Conservation (phyloP, 371 early-diverging fungal species). For the Lichtheimia ramosa region DNA sequence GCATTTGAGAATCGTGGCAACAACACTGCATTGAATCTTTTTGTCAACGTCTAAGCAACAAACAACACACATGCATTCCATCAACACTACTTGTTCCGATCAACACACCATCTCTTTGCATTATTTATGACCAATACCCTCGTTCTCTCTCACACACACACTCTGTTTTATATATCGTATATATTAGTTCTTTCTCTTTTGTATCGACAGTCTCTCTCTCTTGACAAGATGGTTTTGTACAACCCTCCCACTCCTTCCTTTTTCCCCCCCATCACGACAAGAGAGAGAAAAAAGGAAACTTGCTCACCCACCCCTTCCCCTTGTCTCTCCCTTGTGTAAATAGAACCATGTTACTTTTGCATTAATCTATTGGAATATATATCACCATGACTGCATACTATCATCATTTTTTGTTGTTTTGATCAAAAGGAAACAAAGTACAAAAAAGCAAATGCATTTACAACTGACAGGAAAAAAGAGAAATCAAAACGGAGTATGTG, state of each 20-base stretch:
- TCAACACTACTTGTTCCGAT: no score
- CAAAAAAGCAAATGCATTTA: slow-evolving; percentile 1
- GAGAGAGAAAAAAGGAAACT: background rate
- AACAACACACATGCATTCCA: background rate
- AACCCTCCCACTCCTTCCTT: slow-evolving; percentile 3
- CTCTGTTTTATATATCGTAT: background rate
- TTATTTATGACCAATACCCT: background rate
- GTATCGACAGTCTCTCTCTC: background rate
- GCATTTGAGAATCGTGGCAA: slow-evolving; percentile 77
- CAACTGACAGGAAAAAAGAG: slow-evolving; percentile 1
- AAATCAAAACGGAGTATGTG: background rate
- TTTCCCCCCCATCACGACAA: background rate
- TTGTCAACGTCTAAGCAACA: slow-evolving; percentile 28
- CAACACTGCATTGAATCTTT: slow-evolving; percentile 37
- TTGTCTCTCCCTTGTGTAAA: no score
- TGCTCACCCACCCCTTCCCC: background rate
- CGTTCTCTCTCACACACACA: background rate
- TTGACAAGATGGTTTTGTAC: background rate
- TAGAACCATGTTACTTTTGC: no score
- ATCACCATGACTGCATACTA: no score
- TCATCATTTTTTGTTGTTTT: no score
- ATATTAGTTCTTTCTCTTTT: background rate
- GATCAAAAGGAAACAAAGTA: background rate
- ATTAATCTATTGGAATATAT: no score
- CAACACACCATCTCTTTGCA: no score